phyloP scores from a whole-genome alignment of 345 rosid genomes.

The Cardamine occulta region DNA sequence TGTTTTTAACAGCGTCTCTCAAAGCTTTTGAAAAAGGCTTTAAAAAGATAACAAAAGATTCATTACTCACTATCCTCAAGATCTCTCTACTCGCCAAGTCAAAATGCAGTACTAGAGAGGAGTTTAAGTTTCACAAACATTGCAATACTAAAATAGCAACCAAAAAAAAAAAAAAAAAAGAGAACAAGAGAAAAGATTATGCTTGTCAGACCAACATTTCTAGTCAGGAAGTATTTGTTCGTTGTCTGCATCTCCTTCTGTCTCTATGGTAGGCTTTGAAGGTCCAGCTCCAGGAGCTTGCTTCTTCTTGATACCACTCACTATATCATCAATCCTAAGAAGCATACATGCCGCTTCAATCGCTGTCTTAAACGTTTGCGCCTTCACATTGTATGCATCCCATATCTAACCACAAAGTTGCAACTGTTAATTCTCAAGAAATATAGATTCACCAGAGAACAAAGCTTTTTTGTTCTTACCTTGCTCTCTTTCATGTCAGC shows the following conservation, averaged over 20 bases:
- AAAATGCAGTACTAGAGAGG: conserved; percentile 28
- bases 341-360: conserved; percentile 97
- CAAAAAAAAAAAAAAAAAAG: no score
- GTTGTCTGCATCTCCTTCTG: conserved; percentile 88
- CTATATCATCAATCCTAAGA: conserved; percentile 90
- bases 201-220: neutral
- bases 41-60: conserved; percentile 3
- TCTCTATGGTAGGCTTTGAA: conserved; percentile 77
- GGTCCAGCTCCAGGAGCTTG: conserved; percentile 79
- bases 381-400: conserved; percentile 97
- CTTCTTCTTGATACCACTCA: conserved; percentile 96
- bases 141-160: conserved; percentile 5
- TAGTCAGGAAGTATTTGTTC: conserved; percentile 93
- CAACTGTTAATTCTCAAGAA: neutral
- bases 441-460: conserved; percentile 3
- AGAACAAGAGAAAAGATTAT: neutral
- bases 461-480: conserved; percentile 44
- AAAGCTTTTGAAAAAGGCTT: no score
- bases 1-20: neutral
- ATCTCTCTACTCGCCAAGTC: neutral
- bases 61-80: conserved; percentile 6
- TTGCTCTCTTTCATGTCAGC: conserved; percentile 88
- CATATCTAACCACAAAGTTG: conserved; percentile 62
- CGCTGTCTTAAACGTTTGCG: conserved; percentile 92
- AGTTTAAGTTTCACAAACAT: conserved; percentile 21